phyloP scores from a whole-genome alignment of 2,329 filamentous ascomycete genomes.

The Dactylellina parvicollis region DNA sequence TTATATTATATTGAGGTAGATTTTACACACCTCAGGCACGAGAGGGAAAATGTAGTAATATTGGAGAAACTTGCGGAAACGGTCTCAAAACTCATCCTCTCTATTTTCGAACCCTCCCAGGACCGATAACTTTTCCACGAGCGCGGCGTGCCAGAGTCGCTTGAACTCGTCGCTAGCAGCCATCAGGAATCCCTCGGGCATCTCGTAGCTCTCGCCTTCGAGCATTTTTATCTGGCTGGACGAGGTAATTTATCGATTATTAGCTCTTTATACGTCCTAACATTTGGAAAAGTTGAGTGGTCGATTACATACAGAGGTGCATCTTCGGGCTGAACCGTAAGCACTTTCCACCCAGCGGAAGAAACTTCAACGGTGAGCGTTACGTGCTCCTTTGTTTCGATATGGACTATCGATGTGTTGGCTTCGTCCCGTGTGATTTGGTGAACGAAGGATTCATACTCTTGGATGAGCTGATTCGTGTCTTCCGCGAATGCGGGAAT shows the following conservation, averaged over 20 bases:
- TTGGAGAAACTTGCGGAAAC: conserved; percentile 8
- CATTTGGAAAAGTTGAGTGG: not conserved
- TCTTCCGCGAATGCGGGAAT: conserved; percentile 49
- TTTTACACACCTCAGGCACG: not conserved
- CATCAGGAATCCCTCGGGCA: conserved; percentile 46
- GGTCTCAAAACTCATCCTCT: conserved; percentile 28
- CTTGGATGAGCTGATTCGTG: conserved; percentile 28
- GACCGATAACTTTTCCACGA: conserved; percentile 30
- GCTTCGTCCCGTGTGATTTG: conserved; percentile 30
- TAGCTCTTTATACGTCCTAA: conserved; percentile 1
- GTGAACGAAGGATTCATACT: conserved; percentile 45
- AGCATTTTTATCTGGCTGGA: conserved; percentile 47
- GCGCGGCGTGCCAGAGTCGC: conserved; percentile 39
- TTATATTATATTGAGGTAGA: conserved; percentile 23
- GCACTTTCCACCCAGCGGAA: conserved; percentile 31
- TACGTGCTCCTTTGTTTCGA: conserved; percentile 43
- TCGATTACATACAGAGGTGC: conserved; percentile 43
- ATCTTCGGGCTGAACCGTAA: conserved; percentile 32
- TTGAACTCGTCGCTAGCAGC: conserved; percentile 51
- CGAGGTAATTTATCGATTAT: not conserved
- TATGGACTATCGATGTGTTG: conserved; percentile 12
- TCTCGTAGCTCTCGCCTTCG: conserved; percentile 46
- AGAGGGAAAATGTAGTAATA: conserved; percentile 7
- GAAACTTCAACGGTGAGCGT: conserved; percentile 36
- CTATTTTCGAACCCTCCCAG: conserved; percentile 15